Base-by-base conservation (phyloP, 495 filamentous ascomycete species). In the Aspergillus asperescens region DNA sequence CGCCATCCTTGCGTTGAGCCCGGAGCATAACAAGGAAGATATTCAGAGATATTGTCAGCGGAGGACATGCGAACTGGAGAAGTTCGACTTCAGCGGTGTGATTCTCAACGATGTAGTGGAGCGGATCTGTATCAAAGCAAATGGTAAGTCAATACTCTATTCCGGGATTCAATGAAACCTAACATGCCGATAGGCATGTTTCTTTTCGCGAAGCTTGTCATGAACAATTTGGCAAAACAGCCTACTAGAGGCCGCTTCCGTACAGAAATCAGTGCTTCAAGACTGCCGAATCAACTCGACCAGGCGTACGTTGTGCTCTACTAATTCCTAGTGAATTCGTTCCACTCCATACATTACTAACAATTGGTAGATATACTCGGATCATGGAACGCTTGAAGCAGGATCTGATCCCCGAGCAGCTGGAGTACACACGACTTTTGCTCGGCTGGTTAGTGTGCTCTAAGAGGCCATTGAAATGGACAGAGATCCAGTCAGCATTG, bases 391-490 rank as follows among this genome's bases (percentile, higher is more conserved):
- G 50, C 7, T 31, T 53, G 15, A 39, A 38, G 40, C 19, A n/a
- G 3, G 50, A 53, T 7, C n/a, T 53, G 22, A 13, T 1, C 12
- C 6, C 10, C 3, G 28, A 29, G 16, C 41, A 46, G 39, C 32
- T 46, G 3, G 32, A 54, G 12, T 47, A 40, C 23, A 54, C 41
- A 4, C 22, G 18, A 28, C 24, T 54, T n/a, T 31, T 54, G 41
- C 50, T 46, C 10, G 41, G 50, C 10, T 54, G 50, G 50, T 20
- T 54, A 10, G 50, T 47, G 15, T 43, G 50, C 31, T 37, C 41
- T n/a, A 54, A 54, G 24, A n/a, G 50, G 10, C 41, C 50, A 22
- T 9, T 54, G 16, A 54, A 54, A 24, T 46, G 50, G 31, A 46
- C 42, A 20, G 50, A 54, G 16, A 29, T 54, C 13, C 29, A 54